Base-by-base conservation (phyloP, 257 asterid species). In the Solanum etuberosum region DNA sequence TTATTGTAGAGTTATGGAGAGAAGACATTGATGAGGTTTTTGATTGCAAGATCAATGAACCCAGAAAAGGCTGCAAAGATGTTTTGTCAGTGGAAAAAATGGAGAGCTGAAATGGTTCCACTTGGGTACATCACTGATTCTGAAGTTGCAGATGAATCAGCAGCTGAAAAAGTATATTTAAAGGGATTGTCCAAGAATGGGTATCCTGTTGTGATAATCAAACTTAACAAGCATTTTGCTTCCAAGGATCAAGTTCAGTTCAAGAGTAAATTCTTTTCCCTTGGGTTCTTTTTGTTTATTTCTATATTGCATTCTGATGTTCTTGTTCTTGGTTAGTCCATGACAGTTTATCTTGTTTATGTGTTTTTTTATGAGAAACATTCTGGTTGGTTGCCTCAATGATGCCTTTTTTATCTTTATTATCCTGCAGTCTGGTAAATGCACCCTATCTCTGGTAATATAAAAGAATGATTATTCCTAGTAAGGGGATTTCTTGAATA, bases 31-130 rank as follows among this genome's bases (percentile, higher is more conserved):
- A 85, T 89, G 90, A 93, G 98, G 90, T 96, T 95, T 95, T 93
- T 96, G 98, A 92, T 95, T 72, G 99, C 99, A 61, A 95, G 99
- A 88, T 95, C 98, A 84, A 91, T 92, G 90, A 95, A 96, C 91
- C 12, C 59, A 70, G 94, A 89, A 3, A 96, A 94, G 86, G 98
- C 98, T 81, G 93, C 98, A 14, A 95, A 94, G 80, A 94, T 96
- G 99, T 92, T 95, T 82, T 93, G 93, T 81, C 92, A 96, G 89
- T 95, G 98, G 99, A 87, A 85, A 35, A 90, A 93, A 86, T 96
- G 98, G 98, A 93, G 98, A 91, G 76, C 92, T 87, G 86, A 90
- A 0, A 92, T 93, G 85, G 99, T 95, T 86, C 98, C 99, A 9
- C 89, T 87, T 16, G 88, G 91, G 16, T 57, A 82, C 87, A 93